Base-by-base conservation (phyloP, 2,329 filamentous ascomycete genomes). In the Aureobasidium namibiae region DNA sequence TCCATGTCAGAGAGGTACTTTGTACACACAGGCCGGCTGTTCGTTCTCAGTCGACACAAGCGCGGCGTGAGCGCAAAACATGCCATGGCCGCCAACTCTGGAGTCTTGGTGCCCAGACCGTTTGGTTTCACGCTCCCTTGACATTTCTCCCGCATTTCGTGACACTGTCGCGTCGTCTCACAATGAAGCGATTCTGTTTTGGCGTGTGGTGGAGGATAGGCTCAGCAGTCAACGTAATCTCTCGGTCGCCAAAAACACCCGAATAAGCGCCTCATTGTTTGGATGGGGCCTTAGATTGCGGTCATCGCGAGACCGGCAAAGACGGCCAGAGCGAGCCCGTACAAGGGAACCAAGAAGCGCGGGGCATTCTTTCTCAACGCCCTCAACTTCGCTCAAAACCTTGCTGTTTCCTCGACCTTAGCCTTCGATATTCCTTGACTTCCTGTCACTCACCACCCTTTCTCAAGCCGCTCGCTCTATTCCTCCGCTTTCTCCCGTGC, bases 231-330 rank as follows among this genome's bases (percentile, higher is more conserved):
- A 10, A 42, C 50, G 36, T 54, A 54, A 54, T 54, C 50, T 54
- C 50, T 33, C 21, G 33, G 26, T 16, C 36, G 39, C 24, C 9
- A 16, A 54, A 23, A 52, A 39, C 11, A 29, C 31, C 50, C 50
- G 50, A 54, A 54, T 42, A 54, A 54, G 36, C 50, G 50, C 50
- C 50, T 42, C 42, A 45, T 36, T 26, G 39, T 42, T 54, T 53
- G 50, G 50, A 29, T 54, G 50, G 24, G 50, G 26, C 26, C 38
- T 54, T 31, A 42, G 38, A 52, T 49, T 39, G 48, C 23, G 48
- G 44, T 31, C n/a, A 49, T 56, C 34, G 39, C 39, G 50, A 54
- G 38, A 54, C 50, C 50, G 39, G 52, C 26, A 45, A 45, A 56
- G 18, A 36, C 52, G 52, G 52, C 52, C n/a, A 45, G 50, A 4